Evolutionary conservation across 176 grass and related monocot species (phyloP).

Genomic region (Hordeum marinum): DNA sequence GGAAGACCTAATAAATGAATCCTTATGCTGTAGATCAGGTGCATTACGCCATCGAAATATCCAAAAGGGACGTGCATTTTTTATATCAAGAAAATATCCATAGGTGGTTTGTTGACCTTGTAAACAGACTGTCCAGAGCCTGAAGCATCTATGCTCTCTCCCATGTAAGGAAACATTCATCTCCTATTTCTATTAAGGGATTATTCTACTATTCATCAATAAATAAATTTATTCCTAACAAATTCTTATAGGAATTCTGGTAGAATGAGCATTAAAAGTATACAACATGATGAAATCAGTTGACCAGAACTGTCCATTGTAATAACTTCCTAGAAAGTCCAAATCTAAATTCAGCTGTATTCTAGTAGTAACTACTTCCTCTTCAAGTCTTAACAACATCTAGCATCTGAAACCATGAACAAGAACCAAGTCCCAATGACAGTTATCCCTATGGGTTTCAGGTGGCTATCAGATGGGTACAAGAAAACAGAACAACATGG

Average conservation of each 20-base stretch:
- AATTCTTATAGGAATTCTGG: too few species aligned
- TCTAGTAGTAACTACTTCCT: slow-evolving; percentile 2
- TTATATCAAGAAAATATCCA: neutral
- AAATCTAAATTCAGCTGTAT: slow-evolving; percentile 11
- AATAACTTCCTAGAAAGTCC: neutral
- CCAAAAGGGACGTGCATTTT: neutral
- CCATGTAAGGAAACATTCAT: neutral
- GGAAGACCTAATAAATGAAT: slow-evolving; percentile 4
- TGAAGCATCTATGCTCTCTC: neutral
- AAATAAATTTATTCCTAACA: too few species aligned
- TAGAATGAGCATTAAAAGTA: neutral
- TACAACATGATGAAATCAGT: neutral
- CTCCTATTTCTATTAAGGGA: too few species aligned
- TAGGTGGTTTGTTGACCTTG: neutral
- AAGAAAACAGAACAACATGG: neutral
- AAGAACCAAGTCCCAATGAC: neutral
- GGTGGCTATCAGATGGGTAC: slow-evolving; percentile 3
- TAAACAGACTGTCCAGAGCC: slow-evolving; percentile 10
- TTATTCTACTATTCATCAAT: too few species aligned
- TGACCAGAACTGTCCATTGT: neutral
- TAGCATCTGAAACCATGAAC: slow-evolving; percentile 12
- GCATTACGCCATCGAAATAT: neutral
- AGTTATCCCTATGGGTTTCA: neutral
- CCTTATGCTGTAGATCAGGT: slow-evolving; percentile 11
- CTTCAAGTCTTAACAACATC: neutral